Percentiles rank a stretch among this genome's conserved stretches.
Evolutionary conservation across 176 grass and related monocot genomes (phyloP).

Genomic region (Echinochloa phyllopogon): DNA sequence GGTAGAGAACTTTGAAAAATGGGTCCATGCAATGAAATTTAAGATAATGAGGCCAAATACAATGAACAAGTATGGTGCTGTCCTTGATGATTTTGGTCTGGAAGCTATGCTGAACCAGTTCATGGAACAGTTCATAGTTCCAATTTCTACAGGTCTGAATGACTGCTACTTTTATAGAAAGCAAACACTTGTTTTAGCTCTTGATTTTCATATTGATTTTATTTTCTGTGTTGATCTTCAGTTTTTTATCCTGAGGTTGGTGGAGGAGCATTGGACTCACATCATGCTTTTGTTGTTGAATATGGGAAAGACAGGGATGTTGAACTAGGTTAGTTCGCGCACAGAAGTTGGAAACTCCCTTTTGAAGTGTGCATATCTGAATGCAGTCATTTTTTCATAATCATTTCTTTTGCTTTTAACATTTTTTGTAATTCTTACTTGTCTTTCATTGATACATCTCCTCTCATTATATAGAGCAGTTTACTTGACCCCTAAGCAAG

Average conservation of each 20-base stretch:
- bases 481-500: too few relatives aligned
- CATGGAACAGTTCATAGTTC: constrained; percentile 89
- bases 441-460: too few relatives aligned
- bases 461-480: too few relatives aligned
- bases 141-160: constrained; percentile 74
- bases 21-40: constrained; percentile 77
- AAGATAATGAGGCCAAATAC: constrained; percentile 99
- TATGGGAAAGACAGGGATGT: constrained; percentile 95
- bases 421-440: not conserved
- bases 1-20: constrained; percentile 98
- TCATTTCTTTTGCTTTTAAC: not conserved
- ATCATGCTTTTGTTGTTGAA: constrained; percentile 98
- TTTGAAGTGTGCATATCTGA: constrained; percentile 20
- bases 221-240: constrained; percentile 55
- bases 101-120: constrained; percentile 91
- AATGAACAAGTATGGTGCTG: constrained; percentile 98
- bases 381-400: not conserved
- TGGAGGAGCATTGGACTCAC: constrained; percentile 81
- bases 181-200: constrained; percentile 10
- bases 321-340: constrained; percentile 71
- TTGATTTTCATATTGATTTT: constrained; percentile 37
- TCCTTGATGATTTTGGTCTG: constrained; percentile 97
- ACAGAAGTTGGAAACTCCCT: not conserved
- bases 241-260: constrained; percentile 91
- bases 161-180: constrained; percentile 20